These are phyloP conservation scores for Aspergillus glaucus DNA, from an alignment of 2,329 filamentous ascomycete genomes.

Conservation along the genomic window DNA sequence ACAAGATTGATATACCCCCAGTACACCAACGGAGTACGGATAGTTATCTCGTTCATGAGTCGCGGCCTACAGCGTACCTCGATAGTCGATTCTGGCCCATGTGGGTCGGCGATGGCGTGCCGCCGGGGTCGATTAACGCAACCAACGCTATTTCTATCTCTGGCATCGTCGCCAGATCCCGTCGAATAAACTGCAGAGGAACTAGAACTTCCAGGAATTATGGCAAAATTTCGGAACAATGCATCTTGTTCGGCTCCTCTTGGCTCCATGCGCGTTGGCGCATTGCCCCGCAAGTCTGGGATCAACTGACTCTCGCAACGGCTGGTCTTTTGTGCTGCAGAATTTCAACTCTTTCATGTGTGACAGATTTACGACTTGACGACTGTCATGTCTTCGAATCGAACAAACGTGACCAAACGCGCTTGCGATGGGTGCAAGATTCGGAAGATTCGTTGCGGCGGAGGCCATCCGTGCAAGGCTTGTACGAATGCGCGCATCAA, in stretches of 20 bases:
- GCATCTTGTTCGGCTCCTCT: no score
- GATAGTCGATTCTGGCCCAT: not conserved
- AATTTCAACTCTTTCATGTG: not conserved
- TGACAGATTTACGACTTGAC: not conserved
- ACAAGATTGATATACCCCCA: no score
- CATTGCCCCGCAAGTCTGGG: not conserved
- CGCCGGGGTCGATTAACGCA: constrained; percentile 12
- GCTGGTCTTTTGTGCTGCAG: not conserved
- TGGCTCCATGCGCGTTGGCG: not conserved
- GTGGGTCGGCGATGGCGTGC: constrained; percentile 12
- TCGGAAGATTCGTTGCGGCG: constrained; percentile 48
- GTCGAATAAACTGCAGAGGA: no score
- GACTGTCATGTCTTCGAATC: constrained; percentile 7
- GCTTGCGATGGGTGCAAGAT: constrained; percentile 51
- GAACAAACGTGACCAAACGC: constrained; percentile 25
- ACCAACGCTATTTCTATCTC: constrained; percentile 3
- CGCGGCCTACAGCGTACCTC: not conserved
- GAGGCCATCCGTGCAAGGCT: constrained; percentile 42
- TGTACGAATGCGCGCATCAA: constrained; percentile 42
- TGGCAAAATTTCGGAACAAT: not conserved
- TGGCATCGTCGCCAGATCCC: no score
- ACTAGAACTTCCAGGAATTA: not conserved
- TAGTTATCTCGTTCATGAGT: no score
- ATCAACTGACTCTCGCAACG: not conserved
- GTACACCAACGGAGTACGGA: no score